Base-by-base conservation (phyloP, 495 filamentous ascomycete species). In the Penicillium bialowiezense region DNA sequence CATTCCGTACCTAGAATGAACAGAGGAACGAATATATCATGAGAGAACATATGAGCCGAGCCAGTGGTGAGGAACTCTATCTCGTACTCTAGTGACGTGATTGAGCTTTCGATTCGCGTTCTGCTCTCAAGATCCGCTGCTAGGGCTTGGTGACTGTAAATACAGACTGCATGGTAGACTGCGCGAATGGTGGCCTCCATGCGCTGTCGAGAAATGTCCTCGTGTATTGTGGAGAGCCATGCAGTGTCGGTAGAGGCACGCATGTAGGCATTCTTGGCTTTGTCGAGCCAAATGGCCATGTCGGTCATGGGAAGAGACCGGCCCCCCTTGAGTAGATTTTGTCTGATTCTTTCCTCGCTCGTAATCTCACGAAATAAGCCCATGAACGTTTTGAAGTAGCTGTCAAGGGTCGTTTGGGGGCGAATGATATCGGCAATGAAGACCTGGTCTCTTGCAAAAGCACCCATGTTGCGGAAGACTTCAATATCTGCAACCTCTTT, bases 291-390 rank as follows among this genome's bases (percentile, higher is more conserved):
- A 8, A 26, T 8, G 23, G 23, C 23, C 23, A 26, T 26, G 8
- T 26, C 23, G 23, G 8, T 26, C 23, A 8, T 26, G 23, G 23
- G 23, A 26, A 26, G 3, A 8, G 4, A 8, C 23, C 8, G 23
- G 47, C 2, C 34, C 7, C 5, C 23, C 41, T 32, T 35, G 9
- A 9, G 26, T 10, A 50, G 37, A 20, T 24, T 7, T 5, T 50
- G 23, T 41, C 47, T 14, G 18, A 23, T 35, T 41, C 47, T 33
- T 41, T 50, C 47, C 41, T 50, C 47, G 26, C 19, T 18, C 12
- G 37, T 50, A 9, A 50, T 50, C 15, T 50, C 47, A 20, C 47
- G 34, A n/a, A 50, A 36, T 5, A 50, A n/a, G 3, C 38, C 47
- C 8, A 38, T 50, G 14, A 50, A 50, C 5, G 47, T 36, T 26